Conservation (phyloP, 2,329 filamentous ascomycete genomes). For the Sporothrix schenckii region DNA sequence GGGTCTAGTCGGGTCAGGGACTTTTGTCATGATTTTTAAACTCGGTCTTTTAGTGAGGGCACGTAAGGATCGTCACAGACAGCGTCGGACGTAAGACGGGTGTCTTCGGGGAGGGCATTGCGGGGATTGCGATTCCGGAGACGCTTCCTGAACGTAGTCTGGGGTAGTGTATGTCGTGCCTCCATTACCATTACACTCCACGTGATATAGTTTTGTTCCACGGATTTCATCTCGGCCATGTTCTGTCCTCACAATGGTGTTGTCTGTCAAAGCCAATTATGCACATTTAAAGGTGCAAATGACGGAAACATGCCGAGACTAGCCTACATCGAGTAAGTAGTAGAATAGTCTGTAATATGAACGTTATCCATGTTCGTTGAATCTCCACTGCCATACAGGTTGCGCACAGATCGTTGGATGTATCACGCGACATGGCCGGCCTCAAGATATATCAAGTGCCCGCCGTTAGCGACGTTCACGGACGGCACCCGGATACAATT, state of each 20-base stretch:
- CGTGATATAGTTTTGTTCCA: too few relatives aligned
- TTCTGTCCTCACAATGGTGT: neutral
- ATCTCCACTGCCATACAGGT: neutral
- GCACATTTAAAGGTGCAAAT: neutral
- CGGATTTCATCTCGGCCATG: neutral
- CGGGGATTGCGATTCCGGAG: constrained; percentile 9
- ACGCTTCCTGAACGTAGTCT: neutral
- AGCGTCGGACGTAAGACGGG: constrained; percentile 20
- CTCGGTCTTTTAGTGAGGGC: constrained; percentile 2
- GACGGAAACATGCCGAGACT: neutral
- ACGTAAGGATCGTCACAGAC: constrained; percentile 21
- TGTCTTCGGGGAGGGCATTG: constrained; percentile 8
- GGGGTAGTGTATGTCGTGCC: neutral
- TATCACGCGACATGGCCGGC: too few relatives aligned
- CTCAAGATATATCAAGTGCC: neutral
- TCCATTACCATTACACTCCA: too few relatives aligned
- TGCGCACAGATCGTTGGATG: neutral
- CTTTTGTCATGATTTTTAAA: neutral
- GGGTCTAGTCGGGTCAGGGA: constrained; percentile 6
- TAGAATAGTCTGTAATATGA: neutral
- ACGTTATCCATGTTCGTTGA: neutral
- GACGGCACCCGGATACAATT: neutral
- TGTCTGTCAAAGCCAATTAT: neutral
- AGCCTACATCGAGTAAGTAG: constrained; percentile 1
- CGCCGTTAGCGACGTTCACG: neutral